phyloP scores from a whole-genome alignment of 1,284 basidiomycete species.

The Pyrrhoderma lamaoense region DNA sequence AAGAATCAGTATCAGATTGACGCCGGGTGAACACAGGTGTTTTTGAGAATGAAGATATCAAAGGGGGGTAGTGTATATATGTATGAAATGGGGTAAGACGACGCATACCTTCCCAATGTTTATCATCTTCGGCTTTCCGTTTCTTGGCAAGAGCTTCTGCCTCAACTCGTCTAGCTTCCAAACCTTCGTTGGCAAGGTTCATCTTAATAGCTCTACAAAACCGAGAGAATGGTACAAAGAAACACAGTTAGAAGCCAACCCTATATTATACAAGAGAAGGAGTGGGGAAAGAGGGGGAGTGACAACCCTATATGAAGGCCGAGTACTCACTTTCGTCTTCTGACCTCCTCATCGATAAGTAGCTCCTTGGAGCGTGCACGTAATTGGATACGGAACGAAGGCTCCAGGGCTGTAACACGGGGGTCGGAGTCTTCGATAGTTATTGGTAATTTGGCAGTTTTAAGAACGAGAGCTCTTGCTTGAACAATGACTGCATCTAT shows the following conservation, averaged over 20 bases:
- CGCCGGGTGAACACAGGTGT: not conserved
- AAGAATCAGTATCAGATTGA: slow-evolving; percentile 8
- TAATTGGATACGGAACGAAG: slow-evolving; percentile 57
- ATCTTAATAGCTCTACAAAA: slow-evolving; percentile 67
- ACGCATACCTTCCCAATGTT: slow-evolving; percentile 69
- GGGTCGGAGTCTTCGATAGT: slow-evolving; percentile 50
- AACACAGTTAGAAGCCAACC: not conserved
- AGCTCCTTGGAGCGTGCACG: slow-evolving; percentile 67
- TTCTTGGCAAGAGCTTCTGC: slow-evolving; percentile 68
- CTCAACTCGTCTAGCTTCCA: slow-evolving; percentile 78
- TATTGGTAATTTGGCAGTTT: slow-evolving; percentile 49
- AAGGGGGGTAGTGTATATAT: not conserved
- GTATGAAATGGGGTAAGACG: not conserved
- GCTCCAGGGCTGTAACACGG: slow-evolving; percentile 45
- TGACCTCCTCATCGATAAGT: slow-evolving; percentile 74
- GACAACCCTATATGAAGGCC: too few relatives aligned
- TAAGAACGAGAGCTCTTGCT: slow-evolving; percentile 57
- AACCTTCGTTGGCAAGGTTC: slow-evolving; percentile 79
- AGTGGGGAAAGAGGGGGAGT: too few relatives aligned
- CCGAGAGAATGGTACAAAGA: slow-evolving; percentile 6
- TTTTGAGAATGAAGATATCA: slow-evolving; percentile 2
- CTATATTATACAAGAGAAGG: too few relatives aligned
- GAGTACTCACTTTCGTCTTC: slow-evolving; percentile 61
- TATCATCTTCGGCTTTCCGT: slow-evolving; percentile 77
- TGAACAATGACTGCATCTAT: slow-evolving; percentile 70